phyloP scores from a whole-genome alignment of 148 eudicot genomes.

The Rhododendron mucronatum region DNA sequence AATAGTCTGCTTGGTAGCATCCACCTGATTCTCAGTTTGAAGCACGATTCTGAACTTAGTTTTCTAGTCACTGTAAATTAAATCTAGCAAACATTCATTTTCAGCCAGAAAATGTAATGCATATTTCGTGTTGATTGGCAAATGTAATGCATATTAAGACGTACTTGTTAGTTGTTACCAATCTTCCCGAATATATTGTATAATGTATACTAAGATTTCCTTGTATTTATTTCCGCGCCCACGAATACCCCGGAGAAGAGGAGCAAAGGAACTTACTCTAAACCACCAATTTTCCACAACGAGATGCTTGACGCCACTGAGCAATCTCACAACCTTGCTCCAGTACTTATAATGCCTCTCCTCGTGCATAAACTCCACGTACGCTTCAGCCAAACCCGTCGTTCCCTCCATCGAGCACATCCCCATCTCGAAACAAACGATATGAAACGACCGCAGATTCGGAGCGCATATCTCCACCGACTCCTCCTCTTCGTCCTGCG shows the following conservation, averaged over 20 bases:
- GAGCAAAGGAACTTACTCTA: background rate
- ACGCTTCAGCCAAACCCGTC: background rate
- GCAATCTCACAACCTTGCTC: background rate
- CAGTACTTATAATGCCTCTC: constrained; percentile 1
- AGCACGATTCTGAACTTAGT: background rate
- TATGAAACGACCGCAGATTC: background rate
- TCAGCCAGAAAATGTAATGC: background rate
- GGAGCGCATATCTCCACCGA: background rate
- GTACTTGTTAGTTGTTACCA: background rate
- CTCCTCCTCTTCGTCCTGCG: background rate
- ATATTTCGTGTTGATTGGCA: background rate
- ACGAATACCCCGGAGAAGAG: background rate
- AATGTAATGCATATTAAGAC: background rate
- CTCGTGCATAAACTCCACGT: background rate
- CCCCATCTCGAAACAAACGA: background rate
- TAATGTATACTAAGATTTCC: background rate
- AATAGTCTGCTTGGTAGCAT: background rate
- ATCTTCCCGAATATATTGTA: background rate
- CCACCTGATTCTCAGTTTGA: background rate
- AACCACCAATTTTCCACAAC: constrained; percentile 2
- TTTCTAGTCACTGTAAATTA: background rate
- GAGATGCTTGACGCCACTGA: constrained; percentile 4
- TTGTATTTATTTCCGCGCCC: background rate
- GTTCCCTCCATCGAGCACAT: background rate
- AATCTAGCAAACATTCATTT: background rate